Conservation (phyloP, 202 grass and related monocot species). For the Zoysia matrella region DNA sequence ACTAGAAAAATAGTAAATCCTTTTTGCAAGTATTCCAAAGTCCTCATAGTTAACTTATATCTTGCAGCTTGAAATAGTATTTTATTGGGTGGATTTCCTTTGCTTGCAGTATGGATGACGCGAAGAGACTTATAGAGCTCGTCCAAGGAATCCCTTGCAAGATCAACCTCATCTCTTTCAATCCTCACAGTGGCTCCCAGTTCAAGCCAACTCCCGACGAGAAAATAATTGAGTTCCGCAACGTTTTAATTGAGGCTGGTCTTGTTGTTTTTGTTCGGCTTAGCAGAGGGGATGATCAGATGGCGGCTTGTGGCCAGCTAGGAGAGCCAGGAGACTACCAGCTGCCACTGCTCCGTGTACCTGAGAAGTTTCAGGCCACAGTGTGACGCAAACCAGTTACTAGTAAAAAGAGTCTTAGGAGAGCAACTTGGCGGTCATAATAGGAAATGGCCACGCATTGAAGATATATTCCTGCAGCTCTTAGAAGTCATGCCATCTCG, state of each 20-base stretch:
- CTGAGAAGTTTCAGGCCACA: constrained; percentile 70
- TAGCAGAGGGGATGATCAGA: constrained; percentile 90
- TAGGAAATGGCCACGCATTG: background rate
- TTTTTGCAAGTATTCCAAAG: constrained; percentile 2
- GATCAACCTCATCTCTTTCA: constrained; percentile 96
- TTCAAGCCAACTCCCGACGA: constrained; percentile 86
- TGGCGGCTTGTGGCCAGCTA: constrained; percentile 84
- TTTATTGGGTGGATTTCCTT: constrained; percentile 12
- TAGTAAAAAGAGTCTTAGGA: too few species aligned
- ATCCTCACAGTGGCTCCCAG: constrained; percentile 74
- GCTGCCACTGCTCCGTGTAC: constrained; percentile 73
- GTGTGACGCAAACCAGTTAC: constrained; percentile 39
- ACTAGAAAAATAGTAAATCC: background rate
- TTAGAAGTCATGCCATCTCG: background rate
- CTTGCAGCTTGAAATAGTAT: constrained; percentile 2
- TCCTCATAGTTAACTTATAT: constrained; percentile 1
- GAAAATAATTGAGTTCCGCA: constrained; percentile 88
- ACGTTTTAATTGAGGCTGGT: constrained; percentile 69
- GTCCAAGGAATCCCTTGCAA: constrained; percentile 83
- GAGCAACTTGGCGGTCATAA: constrained; percentile 18
- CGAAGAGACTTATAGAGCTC: constrained; percentile 79
- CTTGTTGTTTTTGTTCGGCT: constrained; percentile 68
- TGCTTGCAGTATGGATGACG: constrained; percentile 69
- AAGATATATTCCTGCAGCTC: background rate
- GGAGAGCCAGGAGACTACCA: constrained; percentile 65